These are phyloP conservation scores for Opeltia flavorubescens DNA, from an alignment of 495 filamentous ascomycete genomes.

Conservation along the genomic window DNA sequence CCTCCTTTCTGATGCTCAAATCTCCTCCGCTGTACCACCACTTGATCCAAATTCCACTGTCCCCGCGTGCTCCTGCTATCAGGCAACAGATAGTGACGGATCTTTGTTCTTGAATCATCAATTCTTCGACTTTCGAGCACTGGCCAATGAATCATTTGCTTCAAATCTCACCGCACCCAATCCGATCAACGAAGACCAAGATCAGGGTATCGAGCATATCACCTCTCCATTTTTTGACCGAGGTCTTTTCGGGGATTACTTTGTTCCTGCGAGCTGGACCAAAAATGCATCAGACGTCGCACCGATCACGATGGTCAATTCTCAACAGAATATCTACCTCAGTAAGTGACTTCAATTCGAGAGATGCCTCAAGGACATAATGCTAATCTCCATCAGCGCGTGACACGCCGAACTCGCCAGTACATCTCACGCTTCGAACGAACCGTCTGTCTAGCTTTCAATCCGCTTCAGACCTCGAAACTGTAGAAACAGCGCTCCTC, in stretches of 20 bases:
- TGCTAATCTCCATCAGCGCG: not conserved
- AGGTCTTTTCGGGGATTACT: not conserved
- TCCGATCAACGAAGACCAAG: not conserved
- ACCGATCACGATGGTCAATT: constrained; percentile 43
- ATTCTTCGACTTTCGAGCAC: not conserved
- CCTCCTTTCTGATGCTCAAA: not conserved
- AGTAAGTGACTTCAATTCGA: constrained; percentile 15
- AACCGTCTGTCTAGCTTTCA: not conserved
- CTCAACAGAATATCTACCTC: constrained; percentile 53
- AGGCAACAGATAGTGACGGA: not conserved
- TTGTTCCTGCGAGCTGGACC: not conserved
- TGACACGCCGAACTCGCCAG: not conserved
- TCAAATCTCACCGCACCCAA: not conserved
- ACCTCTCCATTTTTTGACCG: not conserved
- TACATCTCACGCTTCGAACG: constrained; percentile 1
- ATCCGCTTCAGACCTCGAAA: not conserved
- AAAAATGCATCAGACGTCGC: not conserved
- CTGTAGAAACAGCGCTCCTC: not conserved
- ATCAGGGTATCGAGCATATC: not conserved
- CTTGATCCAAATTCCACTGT: not conserved
- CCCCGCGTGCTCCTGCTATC: not conserved
- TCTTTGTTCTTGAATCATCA: not conserved
- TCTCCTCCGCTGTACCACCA: not conserved
- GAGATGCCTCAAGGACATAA: not conserved
- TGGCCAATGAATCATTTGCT: not conserved